Base-by-base conservation (phyloP, 208 protist species). In the Leishmania major region DNA sequence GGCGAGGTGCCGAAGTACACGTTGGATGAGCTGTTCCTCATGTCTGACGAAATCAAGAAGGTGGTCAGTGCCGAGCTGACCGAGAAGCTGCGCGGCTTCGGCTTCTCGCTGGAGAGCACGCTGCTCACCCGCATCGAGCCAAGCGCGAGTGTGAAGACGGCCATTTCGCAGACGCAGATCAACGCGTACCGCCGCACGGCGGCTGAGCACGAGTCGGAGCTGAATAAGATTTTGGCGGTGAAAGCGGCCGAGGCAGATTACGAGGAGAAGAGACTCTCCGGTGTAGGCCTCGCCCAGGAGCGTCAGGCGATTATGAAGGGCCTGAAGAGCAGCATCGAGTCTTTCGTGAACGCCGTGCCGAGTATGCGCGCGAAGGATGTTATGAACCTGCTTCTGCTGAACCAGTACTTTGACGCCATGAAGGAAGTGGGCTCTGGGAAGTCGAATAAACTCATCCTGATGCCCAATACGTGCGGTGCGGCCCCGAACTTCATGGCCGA, bases 351-450 rank as follows among this genome's bases (percentile, higher is more conserved):
- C 45, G 82, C 59, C 10, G 91, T 94, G 10, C 88, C 88, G 13
- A 89, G 81, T 43, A 88, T 92, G 80, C 77, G 35, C 17, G 86
- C 88, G 25, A 80, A 80, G n/a, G 90, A 93, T 40, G 91, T 95
- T 22, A 93, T 95, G 90, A 88, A 93, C 69, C 83, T 96, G 77
- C 79, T 95, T 3, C 80, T 96, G 51, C 83, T 96, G 75, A 96
- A 94, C 69, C 93, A 96, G 84, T 95, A 95, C 88, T 96, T 95
- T 77, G 92, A 96, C 77, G 83, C 93, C 67, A 85, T 96, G 88
- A 96, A 96, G 81, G 93, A 93, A 49, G 87, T 96, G 11, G 92
- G 91, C 22, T 71, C 66, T 10, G 75, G 85, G 2, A 64, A 59
- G 37, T 82, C 87, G 3, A 94, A 89, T 77, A 67, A 84, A 17